Evolutionary conservation across 2,329 filamentous ascomycete genomes (phyloP).

Genomic region (Eutypa lata): DNA sequence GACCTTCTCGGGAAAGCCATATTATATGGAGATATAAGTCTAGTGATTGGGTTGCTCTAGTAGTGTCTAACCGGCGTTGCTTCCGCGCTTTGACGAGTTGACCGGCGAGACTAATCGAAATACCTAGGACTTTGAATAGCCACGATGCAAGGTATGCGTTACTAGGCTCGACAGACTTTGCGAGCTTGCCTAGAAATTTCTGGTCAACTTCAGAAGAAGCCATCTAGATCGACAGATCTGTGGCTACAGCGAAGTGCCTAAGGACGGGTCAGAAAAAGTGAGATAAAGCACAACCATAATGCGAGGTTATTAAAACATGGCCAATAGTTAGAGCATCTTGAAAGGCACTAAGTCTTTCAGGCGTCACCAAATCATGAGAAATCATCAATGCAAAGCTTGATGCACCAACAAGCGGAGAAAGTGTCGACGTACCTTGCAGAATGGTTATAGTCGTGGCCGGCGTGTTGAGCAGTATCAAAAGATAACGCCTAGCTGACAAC

Average conservation of each 20-base stretch:
- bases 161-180: conserved; percentile 71
- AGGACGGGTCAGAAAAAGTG: conserved; percentile 5
- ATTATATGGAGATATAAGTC: conserved; percentile 85
- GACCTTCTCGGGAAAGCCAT: conserved; percentile 89
- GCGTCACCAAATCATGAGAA: not conserved
- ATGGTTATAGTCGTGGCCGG: too few relatives aligned
- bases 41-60: conserved; percentile 74
- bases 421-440: not conserved
- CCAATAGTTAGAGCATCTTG: too few relatives aligned
- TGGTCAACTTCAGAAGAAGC: conserved; percentile 96
- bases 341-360: not conserved
- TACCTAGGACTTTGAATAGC: conserved; percentile 85
- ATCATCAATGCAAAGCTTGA: not conserved
- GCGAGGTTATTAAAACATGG: not conserved
- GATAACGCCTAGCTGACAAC: too few relatives aligned
- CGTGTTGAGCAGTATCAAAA: too few relatives aligned
- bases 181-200: conserved; percentile 90
- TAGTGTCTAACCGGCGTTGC: conserved; percentile 75
- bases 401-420: not conserved
- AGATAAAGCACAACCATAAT: not conserved
- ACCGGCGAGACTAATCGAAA: conserved; percentile 83
- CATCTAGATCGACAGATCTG: conserved; percentile 50
- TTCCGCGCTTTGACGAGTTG: conserved; percentile 82
- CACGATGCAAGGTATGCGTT: conserved; percentile 78
- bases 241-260: conserved; percentile 2